A percentile compares a stretch with the other conserved stretches of the same genome.
phyloP scores from a whole-genome alignment of 805 yeast genomes.

The Candida takata region DNA sequence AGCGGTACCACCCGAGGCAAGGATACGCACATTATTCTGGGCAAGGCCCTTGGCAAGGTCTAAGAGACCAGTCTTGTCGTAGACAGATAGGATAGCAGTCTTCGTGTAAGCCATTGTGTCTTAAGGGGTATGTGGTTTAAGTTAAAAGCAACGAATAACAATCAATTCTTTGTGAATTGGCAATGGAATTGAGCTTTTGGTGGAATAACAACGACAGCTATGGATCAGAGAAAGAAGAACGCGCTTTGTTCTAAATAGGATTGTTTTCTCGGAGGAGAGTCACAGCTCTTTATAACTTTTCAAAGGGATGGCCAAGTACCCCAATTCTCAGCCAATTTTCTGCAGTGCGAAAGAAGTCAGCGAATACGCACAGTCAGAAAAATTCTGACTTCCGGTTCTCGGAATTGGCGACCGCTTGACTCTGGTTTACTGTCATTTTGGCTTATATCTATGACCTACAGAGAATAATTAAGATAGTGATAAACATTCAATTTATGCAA shows the following conservation, averaged over 20 bases:
- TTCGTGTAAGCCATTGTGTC: conserved; percentile 38
- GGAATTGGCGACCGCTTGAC: too few species aligned
- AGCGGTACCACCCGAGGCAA: conserved; percentile 98
- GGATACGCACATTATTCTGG: conserved; percentile 80
- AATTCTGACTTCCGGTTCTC: background rate
- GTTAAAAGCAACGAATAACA: background rate
- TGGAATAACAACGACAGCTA: too few species aligned
- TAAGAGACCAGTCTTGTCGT: conserved; percentile 93
- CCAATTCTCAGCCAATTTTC: conserved; percentile 3
- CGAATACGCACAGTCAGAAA: background rate
- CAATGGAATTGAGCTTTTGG: too few species aligned
- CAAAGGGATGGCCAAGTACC: too few species aligned
- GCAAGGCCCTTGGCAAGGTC: conserved; percentile 94
- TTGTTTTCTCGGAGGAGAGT: too few species aligned
- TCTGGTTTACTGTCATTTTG: background rate
- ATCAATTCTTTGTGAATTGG: background rate
- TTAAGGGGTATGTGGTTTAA: background rate
- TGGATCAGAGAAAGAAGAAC: too few species aligned
- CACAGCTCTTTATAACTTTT: too few species aligned
- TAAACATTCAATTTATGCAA: background rate
- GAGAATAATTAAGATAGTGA: background rate
- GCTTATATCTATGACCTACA: background rate
- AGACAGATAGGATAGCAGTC: conserved; percentile 94
- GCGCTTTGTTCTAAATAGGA: too few species aligned
- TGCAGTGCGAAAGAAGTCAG: conserved; percentile 1